Conservation (phyloP, 2,329 filamentous ascomycete species). For the Pseudocercospora ulei region DNA sequence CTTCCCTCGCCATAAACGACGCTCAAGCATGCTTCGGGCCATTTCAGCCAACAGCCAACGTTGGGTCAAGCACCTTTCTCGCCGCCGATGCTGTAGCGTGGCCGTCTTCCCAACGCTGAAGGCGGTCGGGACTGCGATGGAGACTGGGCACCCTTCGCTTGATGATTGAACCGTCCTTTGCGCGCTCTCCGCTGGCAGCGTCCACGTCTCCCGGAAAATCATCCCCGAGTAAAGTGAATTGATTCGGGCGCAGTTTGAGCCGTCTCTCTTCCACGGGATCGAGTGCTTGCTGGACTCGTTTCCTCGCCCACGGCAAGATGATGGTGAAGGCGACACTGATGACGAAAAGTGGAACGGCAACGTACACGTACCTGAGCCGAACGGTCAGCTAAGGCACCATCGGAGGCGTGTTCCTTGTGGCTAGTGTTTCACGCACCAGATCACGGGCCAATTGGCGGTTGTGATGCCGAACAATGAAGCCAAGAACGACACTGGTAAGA, state of each 20-base stretch:
- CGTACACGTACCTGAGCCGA: conserved; percentile 27
- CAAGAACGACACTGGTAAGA: conserved; percentile 33
- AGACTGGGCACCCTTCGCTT: conserved; percentile 3
- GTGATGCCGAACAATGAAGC: conserved; percentile 34
- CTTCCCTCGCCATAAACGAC: no score
- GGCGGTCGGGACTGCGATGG: conserved; percentile 1
- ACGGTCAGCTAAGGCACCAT: not conserved
- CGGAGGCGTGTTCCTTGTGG: not conserved
- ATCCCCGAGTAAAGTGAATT: conserved; percentile 33
- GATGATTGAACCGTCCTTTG: conserved; percentile 15
- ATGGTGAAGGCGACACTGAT: conserved; percentile 27
- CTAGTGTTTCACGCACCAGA: conserved; percentile 18
- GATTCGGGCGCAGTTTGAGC: conserved; percentile 24
- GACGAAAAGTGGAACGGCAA: conserved; percentile 31
- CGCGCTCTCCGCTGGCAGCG: conserved; percentile 12
- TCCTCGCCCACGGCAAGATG: conserved; percentile 27
- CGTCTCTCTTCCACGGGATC: conserved; percentile 27
- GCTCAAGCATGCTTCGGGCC: no score
- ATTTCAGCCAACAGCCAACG: no score
- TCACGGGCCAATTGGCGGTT: conserved; percentile 29
- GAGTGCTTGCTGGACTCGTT: conserved; percentile 24
- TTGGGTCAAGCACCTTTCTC: no score
- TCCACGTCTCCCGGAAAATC: conserved; percentile 31
- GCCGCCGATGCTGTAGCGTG: conserved; percentile 8
- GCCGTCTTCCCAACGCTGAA: conserved; percentile 4